phyloP scores from a whole-genome alignment of 2,329 filamentous ascomycete genomes.

The Ophiostoma sp. region DNA sequence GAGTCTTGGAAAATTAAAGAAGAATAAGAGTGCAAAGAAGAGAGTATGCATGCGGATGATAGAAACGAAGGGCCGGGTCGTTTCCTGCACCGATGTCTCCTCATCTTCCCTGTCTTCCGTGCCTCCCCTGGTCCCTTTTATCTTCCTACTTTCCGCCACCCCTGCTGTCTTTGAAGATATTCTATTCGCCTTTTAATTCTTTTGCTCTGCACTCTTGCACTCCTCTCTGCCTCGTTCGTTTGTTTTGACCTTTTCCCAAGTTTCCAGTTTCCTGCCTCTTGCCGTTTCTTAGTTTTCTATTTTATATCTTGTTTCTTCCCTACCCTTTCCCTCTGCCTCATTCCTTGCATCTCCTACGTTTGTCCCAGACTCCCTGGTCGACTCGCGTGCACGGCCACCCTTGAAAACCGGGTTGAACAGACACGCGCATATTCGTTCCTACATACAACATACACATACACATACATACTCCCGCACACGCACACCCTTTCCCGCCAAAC shows the following conservation, averaged over 20 bases:
- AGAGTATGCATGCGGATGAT: neutral
- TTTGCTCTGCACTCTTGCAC: neutral
- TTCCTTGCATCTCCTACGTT: conserved; percentile 16
- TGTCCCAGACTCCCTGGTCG: conserved; percentile 25
- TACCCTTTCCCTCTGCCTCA: conserved; percentile 9
- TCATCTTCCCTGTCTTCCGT: conserved; percentile 20
- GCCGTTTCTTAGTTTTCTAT: conserved; percentile 13
- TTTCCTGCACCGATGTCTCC: conserved; percentile 14
- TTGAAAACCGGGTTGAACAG: conserved; percentile 26
- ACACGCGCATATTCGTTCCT: conserved; percentile 15
- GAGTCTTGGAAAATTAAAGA: neutral
- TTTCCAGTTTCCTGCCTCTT: neutral
- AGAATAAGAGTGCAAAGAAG: conserved; percentile 7
- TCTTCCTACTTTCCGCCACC: neutral
- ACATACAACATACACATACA: conserved; percentile 3
- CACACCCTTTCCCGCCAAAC: conserved; percentile 18
- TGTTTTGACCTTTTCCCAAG: conserved; percentile 14
- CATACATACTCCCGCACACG: conserved; percentile 17
- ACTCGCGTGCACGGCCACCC: conserved; percentile 28
- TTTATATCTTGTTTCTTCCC: conserved; percentile 11
- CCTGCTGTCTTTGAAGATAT: conserved; percentile 7
- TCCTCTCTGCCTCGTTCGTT: neutral
- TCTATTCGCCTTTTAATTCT: conserved; percentile 16
- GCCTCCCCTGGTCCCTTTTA: conserved; percentile 12
- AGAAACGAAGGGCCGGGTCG: conserved; percentile 17